A percentile compares a stretch with the other conserved stretches of the same genome.
These are phyloP conservation scores for Cladobotryum mycophilum DNA, from an alignment of 2,329 filamentous ascomycete genomes.

Conservation along the genomic window DNA sequence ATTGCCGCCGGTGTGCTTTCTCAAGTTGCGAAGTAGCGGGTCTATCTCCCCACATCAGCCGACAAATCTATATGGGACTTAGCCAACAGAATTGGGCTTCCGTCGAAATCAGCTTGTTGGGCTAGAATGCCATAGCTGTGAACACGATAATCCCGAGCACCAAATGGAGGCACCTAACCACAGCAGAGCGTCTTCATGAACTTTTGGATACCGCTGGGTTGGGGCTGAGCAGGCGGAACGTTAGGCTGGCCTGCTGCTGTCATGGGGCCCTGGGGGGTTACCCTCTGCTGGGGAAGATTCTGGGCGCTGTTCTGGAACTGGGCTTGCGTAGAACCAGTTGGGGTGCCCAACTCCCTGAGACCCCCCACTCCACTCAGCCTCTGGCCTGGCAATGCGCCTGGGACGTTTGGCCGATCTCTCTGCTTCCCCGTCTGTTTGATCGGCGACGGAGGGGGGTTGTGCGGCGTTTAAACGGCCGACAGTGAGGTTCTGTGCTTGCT, in stretches of 20 bases:
- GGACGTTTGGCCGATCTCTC: conserved; percentile 68
- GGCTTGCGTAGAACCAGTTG: conserved; percentile 85
- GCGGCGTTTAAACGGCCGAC: conserved; percentile 89
- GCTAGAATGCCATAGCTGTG: conserved; percentile 8
- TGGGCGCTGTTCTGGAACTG: conserved; percentile 95
- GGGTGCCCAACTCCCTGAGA: conserved; percentile 71
- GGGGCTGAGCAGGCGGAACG: conserved; percentile 58
- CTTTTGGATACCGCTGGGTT: conserved; percentile 78
- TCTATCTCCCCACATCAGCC: not conserved
- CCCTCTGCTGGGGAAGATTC: conserved; percentile 66
- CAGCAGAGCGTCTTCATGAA: conserved; percentile 91
- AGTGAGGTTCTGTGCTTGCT: conserved; percentile 60
- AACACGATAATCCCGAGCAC: conserved; percentile 23
- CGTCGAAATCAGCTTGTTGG: conserved; percentile 7
- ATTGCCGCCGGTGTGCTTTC: not conserved
- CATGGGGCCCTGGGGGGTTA: conserved; percentile 55
- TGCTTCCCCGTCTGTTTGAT: conserved; percentile 75
- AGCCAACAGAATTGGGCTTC: conserved; percentile 3
- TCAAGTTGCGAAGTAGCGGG: no score
- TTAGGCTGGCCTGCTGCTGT: conserved; percentile 47
- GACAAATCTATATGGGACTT: not conserved
- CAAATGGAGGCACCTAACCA: conserved; percentile 46
- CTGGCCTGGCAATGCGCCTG: conserved; percentile 66
- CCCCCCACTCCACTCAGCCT: conserved; percentile 69
- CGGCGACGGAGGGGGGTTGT: conserved; percentile 79